Percentiles rank a stretch among this genome's conserved stretches.
These are phyloP conservation scores for Neurospora discreta DNA, from an alignment of 495 filamentous ascomycete species.

Conservation along the genomic window DNA sequence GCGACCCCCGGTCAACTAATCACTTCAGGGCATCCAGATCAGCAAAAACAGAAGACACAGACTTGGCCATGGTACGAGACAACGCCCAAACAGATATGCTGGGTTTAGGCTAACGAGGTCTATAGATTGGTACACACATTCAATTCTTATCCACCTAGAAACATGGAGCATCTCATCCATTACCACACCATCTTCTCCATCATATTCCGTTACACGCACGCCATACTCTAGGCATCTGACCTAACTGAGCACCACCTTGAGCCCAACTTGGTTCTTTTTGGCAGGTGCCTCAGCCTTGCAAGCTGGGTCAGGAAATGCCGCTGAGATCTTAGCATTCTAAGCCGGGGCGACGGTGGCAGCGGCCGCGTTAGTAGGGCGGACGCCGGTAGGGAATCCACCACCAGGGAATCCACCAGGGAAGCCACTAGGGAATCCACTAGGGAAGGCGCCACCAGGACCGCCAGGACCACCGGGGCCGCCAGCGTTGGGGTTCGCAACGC, in stretches of 20 bases:
- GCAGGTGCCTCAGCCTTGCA: background rate
- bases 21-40: background rate
- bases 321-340: background rate
- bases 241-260: background rate
- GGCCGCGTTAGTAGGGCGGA: background rate
- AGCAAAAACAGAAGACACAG: background rate
- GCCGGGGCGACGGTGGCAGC: background rate
- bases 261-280: background rate
- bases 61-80: background rate
- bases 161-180: background rate
- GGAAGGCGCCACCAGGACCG: background rate
- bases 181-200: background rate
- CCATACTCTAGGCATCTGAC: background rate
- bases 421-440: background rate
- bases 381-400: background rate
- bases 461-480: background rate
- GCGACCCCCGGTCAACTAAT: background rate
- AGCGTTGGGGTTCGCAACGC: slow-evolving; percentile 14
- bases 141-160: background rate
- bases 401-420: background rate
- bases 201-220: background rate
- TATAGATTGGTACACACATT: background rate
- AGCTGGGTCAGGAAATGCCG: background rate
- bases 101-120: background rate
- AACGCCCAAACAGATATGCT: background rate